A percentile compares a stretch with the other conserved stretches of the same genome.
Conservation (phyloP, 257 asterid genomes). For the Ligustrum vulgare region DNA sequence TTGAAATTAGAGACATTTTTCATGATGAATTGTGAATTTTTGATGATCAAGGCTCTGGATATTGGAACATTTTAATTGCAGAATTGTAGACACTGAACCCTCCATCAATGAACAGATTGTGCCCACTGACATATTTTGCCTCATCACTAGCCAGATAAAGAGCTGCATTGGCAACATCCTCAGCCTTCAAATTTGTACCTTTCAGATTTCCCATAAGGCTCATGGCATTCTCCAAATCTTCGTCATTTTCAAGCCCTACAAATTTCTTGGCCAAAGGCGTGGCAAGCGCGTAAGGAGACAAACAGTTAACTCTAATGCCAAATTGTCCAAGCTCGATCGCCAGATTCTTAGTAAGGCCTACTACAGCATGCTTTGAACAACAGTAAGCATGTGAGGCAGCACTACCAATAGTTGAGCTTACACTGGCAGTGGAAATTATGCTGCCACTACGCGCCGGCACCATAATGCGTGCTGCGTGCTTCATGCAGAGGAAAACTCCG, state of each 20-base stretch:
- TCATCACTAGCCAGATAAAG: conserved; percentile 58
- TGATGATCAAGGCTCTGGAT: conserved; percentile 28
- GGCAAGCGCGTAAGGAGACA: conserved; percentile 43
- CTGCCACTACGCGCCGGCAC: conserved; percentile 43
- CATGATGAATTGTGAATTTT: not conserved
- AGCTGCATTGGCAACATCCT: conserved; percentile 54
- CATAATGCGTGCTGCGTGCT: conserved; percentile 61
- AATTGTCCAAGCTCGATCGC: conserved; percentile 52
- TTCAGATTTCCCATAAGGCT: conserved; percentile 31
- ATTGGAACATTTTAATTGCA: conserved; percentile 22
- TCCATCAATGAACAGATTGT: conserved; percentile 56
- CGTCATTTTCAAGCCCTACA: conserved; percentile 31
- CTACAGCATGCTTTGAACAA: conserved; percentile 56
- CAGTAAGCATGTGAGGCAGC: conserved; percentile 46
- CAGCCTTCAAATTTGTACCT: conserved; percentile 34
- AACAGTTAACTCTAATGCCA: conserved; percentile 55
- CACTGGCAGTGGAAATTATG: conserved; percentile 48
- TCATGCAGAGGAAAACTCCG: conserved; percentile 56
- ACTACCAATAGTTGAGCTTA: conserved; percentile 38
- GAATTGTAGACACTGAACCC: conserved; percentile 43
- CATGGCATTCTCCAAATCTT: conserved; percentile 27
- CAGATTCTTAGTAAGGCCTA: conserved; percentile 49
- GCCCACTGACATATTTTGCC: conserved; percentile 56
- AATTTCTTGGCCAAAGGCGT: conserved; percentile 38
- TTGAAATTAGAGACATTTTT: not conserved